phyloP scores from a whole-genome alignment of 31 red algal genomes.

The Porphyra umbilicalis region DNA sequence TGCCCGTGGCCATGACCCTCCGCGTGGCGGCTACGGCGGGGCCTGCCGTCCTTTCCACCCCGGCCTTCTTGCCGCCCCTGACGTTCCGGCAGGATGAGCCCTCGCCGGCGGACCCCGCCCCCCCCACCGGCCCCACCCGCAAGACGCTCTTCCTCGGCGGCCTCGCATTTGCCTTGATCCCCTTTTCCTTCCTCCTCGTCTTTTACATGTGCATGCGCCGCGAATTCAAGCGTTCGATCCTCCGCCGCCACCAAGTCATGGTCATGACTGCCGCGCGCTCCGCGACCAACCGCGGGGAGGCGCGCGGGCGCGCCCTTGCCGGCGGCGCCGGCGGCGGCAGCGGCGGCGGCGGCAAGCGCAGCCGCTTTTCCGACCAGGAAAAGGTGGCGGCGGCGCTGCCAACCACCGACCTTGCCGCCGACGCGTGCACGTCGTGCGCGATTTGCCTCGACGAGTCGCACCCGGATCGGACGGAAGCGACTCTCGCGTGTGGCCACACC shows the following conservation, averaged over 20 bases:
- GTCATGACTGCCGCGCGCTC: neutral
- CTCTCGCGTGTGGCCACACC: slow-evolving; percentile 4
- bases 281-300: too few relatives aligned
- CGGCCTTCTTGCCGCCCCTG: too few relatives aligned
- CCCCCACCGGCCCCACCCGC: neutral
- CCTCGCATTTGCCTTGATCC: neutral
- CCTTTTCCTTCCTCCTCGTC: neutral
- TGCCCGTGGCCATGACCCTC: too few relatives aligned
- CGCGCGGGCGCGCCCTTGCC: neutral
- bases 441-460: slow-evolving; percentile 16
- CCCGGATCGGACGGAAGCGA: neutral
- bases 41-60: too few relatives aligned
- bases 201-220: neutral
- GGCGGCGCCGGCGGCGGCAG: neutral
- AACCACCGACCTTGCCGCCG: neutral
- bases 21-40: too few relatives aligned
- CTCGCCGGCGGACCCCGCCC: neutral
- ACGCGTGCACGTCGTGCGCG: neutral
- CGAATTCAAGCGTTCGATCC: neutral
- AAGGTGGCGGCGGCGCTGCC: neutral
- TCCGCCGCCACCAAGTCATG: neutral
- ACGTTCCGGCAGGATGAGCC: too few relatives aligned
- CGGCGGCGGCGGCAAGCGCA: neutral
- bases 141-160: neutral
- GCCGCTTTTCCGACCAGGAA: neutral